Conservation (phyloP, 306 rosid genomes). For the Adenanthera pavonina region DNA sequence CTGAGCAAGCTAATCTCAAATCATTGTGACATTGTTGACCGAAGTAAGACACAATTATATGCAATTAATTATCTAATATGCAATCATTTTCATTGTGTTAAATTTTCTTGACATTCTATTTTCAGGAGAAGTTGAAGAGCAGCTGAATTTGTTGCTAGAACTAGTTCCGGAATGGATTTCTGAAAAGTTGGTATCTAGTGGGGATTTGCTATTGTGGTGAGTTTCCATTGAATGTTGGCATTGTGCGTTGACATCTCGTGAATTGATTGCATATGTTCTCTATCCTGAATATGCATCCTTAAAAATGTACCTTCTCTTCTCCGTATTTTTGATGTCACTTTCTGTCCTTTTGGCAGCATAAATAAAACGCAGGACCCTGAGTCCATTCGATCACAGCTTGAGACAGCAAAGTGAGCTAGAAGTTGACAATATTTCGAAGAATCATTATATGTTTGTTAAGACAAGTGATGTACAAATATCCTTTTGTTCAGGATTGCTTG, state of each 20-base stretch:
- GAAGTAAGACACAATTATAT: slow-evolving; percentile 55
- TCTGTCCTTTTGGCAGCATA: slow-evolving; percentile 51
- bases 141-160: slow-evolving; percentile 64
- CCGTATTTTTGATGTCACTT: slow-evolving; percentile 18
- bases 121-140: slow-evolving; percentile 81
- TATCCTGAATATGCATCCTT: background rate
- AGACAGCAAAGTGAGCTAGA: slow-evolving; percentile 61
- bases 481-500: background rate
- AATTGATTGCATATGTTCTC: background rate
- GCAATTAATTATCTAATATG: background rate
- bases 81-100: slow-evolving; percentile 27
- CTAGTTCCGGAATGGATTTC: slow-evolving; percentile 89
- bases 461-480: background rate
- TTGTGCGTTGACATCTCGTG: background rate
- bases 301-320: background rate
- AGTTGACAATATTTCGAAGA: background rate
- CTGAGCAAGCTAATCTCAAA: slow-evolving; percentile 63
- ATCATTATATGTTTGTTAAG: background rate
- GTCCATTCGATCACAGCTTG: slow-evolving; percentile 57
- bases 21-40: slow-evolving; percentile 58
- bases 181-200: slow-evolving; percentile 62
- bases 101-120: slow-evolving; percentile 31
- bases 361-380: slow-evolving; percentile 52
- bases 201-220: slow-evolving; percentile 66
- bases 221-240: slow-evolving; percentile 29